Conservation (phyloP, 768 basidiomycete genomes). For the Mycena latifolia region DNA sequence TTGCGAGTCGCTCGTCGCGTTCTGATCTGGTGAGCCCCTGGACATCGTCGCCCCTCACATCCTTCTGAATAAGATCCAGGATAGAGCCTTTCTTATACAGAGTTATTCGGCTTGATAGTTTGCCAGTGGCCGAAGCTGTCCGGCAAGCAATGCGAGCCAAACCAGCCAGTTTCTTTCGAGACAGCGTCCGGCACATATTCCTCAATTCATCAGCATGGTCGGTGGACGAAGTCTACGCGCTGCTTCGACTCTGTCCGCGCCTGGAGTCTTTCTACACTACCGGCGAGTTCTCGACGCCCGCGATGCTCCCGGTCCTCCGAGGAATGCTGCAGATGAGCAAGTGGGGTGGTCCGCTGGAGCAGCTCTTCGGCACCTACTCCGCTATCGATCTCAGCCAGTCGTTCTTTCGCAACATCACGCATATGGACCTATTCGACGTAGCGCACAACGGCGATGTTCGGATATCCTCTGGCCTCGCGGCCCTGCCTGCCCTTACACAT, state of each 20-base stretch:
- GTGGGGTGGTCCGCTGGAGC: conserved; percentile 1
- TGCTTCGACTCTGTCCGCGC: conserved; percentile 8
- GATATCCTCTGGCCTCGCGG: not conserved
- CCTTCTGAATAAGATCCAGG: conserved; percentile 8
- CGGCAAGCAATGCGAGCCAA: conserved; percentile 13
- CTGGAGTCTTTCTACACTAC: conserved; percentile 7
- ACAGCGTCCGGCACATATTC: conserved; percentile 15
- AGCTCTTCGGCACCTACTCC: not conserved
- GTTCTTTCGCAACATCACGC: conserved; percentile 17
- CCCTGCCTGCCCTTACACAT: too few relatives aligned
- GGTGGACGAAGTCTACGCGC: not conserved
- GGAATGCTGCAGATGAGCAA: not conserved
- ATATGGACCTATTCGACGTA: conserved; percentile 27
- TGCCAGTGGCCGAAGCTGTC: not conserved
- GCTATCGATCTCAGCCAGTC: conserved; percentile 3
- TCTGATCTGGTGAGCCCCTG: not conserved
- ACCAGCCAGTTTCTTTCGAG: conserved; percentile 20
- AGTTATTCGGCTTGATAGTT: not conserved
- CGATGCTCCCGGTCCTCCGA: not conserved
- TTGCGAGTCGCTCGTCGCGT: conserved; percentile 17
- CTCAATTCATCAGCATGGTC: conserved; percentile 1
- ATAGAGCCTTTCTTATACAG: conserved; percentile 29
- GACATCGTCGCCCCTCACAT: not conserved
- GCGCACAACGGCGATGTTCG: not conserved
- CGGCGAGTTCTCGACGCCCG: not conserved